Base-by-base conservation (phyloP, 345 rosid genomes). In the Rhodamnia rubescens region DNA sequence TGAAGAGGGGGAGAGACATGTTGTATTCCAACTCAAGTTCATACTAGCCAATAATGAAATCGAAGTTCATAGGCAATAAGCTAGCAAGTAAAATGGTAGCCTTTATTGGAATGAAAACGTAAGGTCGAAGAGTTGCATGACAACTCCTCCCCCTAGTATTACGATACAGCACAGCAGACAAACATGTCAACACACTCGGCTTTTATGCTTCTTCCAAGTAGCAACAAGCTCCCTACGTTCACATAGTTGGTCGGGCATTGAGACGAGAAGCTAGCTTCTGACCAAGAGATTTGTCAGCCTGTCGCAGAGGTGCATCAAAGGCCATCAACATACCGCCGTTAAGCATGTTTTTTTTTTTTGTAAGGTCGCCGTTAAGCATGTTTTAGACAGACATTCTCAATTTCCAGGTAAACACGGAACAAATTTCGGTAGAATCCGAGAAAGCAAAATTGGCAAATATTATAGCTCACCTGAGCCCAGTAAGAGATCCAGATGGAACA, bases 261-360 rank as follows among this genome's bases (percentile, higher is more conserved):
- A 97, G 95, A 56, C 95, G 95, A 75, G 88, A 84, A 21, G 98
- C 96, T 36, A 97, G 87, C 92, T 94, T 95, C 92, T 95, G 95
- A 52, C 98, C 98, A 53, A 97, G 86, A 80, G 98, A 92, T 85
- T 85, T 85, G 89, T 92, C 94, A 20, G 93, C 93, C 96, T 86
- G 81, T 50, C 15, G 51, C 24, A 74, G 24, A 29, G 49, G 24
- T 47, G 49, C 50, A 24, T 36, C 80, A 86, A 81, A 36, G 78
- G 26, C 57, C 57, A 54, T 54, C 11, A 54, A 3, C 57, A 54
- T 54, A 54, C 10, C 8, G 18, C 52, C 82, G 11, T 11, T 18
- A 53, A 53, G 61, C 27, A 40, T 74, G 21, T 83, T 24, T 92
- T 69, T n/a, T n/a, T n/a, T n/a, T n/a, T n/a, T n/a, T n/a, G n/a